Percentiles rank a stretch among this genome's conserved stretches.
phyloP scores from a whole-genome alignment of 305 asterid genomes.

The Rubia tinctorum region DNA sequence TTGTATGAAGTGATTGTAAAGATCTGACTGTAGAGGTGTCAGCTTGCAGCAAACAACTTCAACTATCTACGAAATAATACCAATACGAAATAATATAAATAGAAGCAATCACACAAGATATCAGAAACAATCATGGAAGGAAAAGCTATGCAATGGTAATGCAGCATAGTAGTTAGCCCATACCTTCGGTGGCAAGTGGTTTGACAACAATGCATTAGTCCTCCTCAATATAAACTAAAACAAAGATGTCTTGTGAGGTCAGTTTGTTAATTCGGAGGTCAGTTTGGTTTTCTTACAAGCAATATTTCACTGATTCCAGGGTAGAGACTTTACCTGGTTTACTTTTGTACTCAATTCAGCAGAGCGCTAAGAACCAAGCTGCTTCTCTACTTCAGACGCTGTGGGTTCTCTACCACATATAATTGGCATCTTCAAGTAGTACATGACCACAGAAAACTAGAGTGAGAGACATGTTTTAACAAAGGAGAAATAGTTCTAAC shows the following conservation, averaged over 20 bases:
- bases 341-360: constrained; percentile 85
- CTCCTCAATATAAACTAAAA: constrained; percentile 95
- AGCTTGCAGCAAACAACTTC: constrained; percentile 99
- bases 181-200: constrained; percentile 99
- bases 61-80: constrained; percentile 48
- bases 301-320: constrained; percentile 13
- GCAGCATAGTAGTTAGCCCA: constrained; percentile 8
- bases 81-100: neutral
- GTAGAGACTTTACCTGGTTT: constrained; percentile 66
- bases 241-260: neutral
- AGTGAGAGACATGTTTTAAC: constrained; percentile 6
- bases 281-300: constrained; percentile 3
- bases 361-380: constrained; percentile 80
- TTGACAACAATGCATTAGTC: constrained; percentile 87
- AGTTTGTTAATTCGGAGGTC: constrained; percentile 5
- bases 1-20: constrained; percentile 91
- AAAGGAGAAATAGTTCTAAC: neutral
- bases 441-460: constrained; percentile 23
- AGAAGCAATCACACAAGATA: neutral
- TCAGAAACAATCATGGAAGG: neutral
- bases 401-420: constrained; percentile 94
- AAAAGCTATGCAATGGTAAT: neutral
- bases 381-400: constrained; percentile 79
- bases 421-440: constrained; percentile 63
- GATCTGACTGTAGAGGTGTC: constrained; percentile 76